Conservation (phyloP, 192 early-diverging fungal genomes). For the Coemansia sp. region DNA sequence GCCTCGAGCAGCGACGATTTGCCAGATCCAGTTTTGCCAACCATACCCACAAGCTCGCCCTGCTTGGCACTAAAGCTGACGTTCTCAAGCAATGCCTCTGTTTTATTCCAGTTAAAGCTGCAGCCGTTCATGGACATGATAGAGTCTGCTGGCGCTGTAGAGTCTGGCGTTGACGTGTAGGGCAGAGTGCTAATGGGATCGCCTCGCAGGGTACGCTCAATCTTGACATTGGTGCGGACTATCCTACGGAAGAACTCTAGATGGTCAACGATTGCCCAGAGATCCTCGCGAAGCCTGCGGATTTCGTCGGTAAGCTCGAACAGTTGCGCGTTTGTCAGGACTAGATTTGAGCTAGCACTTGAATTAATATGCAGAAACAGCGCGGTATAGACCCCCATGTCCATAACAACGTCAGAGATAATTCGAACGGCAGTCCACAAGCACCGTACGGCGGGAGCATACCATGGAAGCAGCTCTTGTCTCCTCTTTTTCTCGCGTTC, state of each 20-base stretch:
- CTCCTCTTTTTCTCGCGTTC: slow-evolving; percentile 12
- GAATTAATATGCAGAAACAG: slow-evolving; percentile 19
- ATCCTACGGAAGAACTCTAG: slow-evolving; percentile 2
- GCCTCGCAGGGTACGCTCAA: slow-evolving; percentile 21
- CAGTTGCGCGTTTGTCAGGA: slow-evolving; percentile 31
- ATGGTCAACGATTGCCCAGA: slow-evolving; percentile 1
- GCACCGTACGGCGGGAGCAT: slow-evolving; percentile 24
- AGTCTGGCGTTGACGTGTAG: background rate
- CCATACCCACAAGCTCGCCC: slow-evolving; percentile 68
- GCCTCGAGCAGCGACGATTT: slow-evolving; percentile 85
- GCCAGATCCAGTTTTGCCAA: slow-evolving; percentile 81
- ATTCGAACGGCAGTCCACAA: slow-evolving; percentile 16
- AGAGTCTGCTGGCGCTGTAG: background rate
- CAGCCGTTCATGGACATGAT: slow-evolving; percentile 19
- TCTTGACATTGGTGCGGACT: slow-evolving; percentile 9
- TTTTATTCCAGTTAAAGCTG: slow-evolving; percentile 31
- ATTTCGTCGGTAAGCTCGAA: slow-evolving; percentile 26
- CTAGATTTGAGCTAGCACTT: background rate
- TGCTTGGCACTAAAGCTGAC: slow-evolving; percentile 54
- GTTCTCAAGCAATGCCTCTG: slow-evolving; percentile 21
- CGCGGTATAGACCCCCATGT: slow-evolving; percentile 20
- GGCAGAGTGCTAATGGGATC: slow-evolving; percentile 14
- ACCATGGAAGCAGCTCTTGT: slow-evolving; percentile 23
- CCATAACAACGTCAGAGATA: slow-evolving; percentile 6
- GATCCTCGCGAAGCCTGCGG: slow-evolving; percentile 1